Conservation (phyloP, 805 yeast species). For the Zygosaccharomyces siamensis region DNA sequence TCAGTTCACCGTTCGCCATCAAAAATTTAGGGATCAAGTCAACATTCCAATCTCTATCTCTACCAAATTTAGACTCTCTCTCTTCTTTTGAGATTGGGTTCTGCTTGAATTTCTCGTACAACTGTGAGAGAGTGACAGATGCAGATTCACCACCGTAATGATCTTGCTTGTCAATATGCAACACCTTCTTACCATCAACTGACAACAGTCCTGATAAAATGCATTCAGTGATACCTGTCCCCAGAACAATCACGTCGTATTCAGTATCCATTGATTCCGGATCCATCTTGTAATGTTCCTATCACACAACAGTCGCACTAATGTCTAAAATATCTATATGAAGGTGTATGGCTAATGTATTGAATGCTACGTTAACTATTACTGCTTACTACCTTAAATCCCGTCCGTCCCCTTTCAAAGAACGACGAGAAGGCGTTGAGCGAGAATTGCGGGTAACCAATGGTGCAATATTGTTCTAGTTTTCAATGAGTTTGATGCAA, state of each 20-base stretch:
- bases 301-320: background rate
- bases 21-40: conserved; percentile 94
- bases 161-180: conserved; percentile 94
- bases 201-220: conserved; percentile 88
- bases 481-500: background rate
- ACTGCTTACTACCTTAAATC: background rate
- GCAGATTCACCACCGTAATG: conserved; percentile 94
- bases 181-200: conserved; percentile 96
- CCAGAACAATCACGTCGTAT: conserved; percentile 94
- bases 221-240: conserved; percentile 95
- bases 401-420: background rate
- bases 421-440: background rate
- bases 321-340: background rate
- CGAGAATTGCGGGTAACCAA: background rate
- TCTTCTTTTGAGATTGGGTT: conserved; percentile 57
- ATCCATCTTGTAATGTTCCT: conserved; percentile 11
- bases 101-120: conserved; percentile 85
- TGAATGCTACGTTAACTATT: background rate
- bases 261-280: conserved; percentile 74
- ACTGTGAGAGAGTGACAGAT: conserved; percentile 62
- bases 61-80: conserved; percentile 68
- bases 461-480: background rate
- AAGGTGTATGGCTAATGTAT: background rate
- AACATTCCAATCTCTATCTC: conserved; percentile 96
- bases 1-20: conserved; percentile 97